phyloP scores from a whole-genome alignment of 2,329 filamentous ascomycete genomes.

The Leptodontidium sp. region DNA sequence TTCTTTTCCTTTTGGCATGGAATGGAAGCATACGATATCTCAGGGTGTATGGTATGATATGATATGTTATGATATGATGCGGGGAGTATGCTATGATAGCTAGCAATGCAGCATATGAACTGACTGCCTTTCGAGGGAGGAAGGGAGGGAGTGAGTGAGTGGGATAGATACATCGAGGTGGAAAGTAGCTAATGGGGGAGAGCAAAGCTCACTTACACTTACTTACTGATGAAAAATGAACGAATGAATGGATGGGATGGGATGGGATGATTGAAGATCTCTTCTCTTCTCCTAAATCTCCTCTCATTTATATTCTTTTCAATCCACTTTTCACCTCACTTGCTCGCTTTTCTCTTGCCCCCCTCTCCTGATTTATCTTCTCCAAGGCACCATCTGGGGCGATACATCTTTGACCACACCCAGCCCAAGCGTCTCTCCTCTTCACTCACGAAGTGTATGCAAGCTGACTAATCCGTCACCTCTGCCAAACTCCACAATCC shows the following conservation, averaged over 20 bases:
- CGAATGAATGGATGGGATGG: background rate
- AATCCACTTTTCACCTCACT: too few relatives aligned
- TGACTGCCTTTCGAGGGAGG: background rate
- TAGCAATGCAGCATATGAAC: background rate
- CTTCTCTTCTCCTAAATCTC: background rate
- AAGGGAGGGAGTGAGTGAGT: too few relatives aligned
- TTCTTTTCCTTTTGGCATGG: background rate
- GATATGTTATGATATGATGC: background rate
- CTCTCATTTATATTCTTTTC: background rate
- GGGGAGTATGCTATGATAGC: background rate
- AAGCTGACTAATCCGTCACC: background rate
- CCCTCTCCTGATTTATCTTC: too few relatives aligned
- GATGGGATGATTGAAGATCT: background rate
- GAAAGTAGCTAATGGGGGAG: too few relatives aligned
- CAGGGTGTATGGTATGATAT: background rate
- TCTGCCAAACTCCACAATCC: background rate
- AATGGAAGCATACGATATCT: background rate
- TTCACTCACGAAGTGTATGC: too few relatives aligned
- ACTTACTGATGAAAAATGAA: background rate
- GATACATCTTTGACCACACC: too few relatives aligned
- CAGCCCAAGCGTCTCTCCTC: too few relatives aligned
- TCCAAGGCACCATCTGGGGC: too few relatives aligned
- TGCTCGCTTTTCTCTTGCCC: too few relatives aligned
- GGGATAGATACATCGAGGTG: too few relatives aligned
- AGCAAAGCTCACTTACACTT: too few relatives aligned